Evolutionary conservation across 2,329 filamentous ascomycete genomes (phyloP), one percentile per base, ranked within the genome.

Genomic region (Penicillium psychrosexuale): DNA sequence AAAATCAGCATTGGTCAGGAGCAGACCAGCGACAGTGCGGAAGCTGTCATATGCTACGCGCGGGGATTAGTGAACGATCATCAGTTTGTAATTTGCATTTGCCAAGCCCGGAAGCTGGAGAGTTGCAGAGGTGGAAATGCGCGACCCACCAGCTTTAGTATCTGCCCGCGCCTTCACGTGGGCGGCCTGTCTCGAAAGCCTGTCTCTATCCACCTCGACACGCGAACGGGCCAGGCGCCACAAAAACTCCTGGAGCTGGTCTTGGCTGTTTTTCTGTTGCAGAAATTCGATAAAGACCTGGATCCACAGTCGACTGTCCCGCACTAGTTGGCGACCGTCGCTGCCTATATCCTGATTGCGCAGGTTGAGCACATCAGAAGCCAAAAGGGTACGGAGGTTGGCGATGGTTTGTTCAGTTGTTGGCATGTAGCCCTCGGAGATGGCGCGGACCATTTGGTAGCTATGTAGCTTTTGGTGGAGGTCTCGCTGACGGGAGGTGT

Each of bases 1-100:
- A 71, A 97, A 97, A 66, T 97, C 91, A 0, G 88, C 86, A 69
- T 97, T 97, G 13, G 90, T 91, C 40, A 97, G 78, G 0, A 97
- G 82, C n/a, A 97, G 78, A 3, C 87, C 89, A 30, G 89, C 87
- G 0, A 97, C 84, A 0, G 91, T 96, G 55, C 86, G 87, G 45
- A 96, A 75, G 70, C 91, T 96, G 67, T 88, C 81, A 66, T 92
- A 92, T 15, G 89, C 88, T 89, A 53, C 50, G 13, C 11, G 51
- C 46, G 53, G 56, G 40, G 57, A 12, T 60, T 56, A 66, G 61
- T 49, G 39, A 46, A 38, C 43, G 13, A 49, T 45, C 30, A 40
- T 24, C n/a, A 31, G 8, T 8, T 33, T n/a, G 33, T 31, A 27
- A 47, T 53, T 46, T 33, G 30, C 45, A 47, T 47, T 31, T 40